phyloP scores from a whole-genome alignment of 805 yeast genomes.

The Kazachstania africana region DNA sequence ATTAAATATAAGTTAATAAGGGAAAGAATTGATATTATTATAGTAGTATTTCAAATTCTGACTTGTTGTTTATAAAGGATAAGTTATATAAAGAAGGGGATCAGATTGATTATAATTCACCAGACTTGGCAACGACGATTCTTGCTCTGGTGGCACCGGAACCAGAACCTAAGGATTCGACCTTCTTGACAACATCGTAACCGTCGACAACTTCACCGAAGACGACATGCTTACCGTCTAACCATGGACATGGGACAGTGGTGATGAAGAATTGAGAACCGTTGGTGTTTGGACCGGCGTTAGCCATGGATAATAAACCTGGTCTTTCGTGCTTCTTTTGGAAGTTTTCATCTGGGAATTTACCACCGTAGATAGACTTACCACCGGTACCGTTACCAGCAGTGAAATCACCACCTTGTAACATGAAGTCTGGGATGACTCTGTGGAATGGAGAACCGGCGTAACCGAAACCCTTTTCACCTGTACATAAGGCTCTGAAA shows the following conservation, averaged over 20 bases:
- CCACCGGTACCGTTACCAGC: constrained; percentile 96
- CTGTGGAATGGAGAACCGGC: constrained; percentile 89
- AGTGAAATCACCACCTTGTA: constrained; percentile 95
- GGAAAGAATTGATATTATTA: no score
- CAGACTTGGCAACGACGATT: constrained; percentile 49
- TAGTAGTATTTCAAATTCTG: no score
- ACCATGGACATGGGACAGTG: constrained; percentile 77
- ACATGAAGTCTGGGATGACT: constrained; percentile 95
- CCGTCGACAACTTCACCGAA: constrained; percentile 90
- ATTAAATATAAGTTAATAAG: no score
- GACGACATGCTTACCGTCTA: constrained; percentile 90
- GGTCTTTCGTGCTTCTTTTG: constrained; percentile 63
- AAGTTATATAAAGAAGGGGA: no score
- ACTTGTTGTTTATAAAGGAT: no score
- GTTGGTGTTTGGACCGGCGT: constrained; percentile 96
- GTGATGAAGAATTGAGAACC: constrained; percentile 97
- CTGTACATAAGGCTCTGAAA: constrained; percentile 90
- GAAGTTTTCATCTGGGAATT: constrained; percentile 69
- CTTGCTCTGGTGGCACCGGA: constrained; percentile 61
- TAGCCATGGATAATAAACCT: constrained; percentile 89
- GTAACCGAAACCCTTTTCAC: constrained; percentile 95
- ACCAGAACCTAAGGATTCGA: constrained; percentile 67
- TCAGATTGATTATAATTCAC: constrained; percentile 26
- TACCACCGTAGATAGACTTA: constrained; percentile 74
- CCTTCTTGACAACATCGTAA: constrained; percentile 69